phyloP scores from a whole-genome alignment of 139 green algal species.

The Haematococcus lacustris region DNA sequence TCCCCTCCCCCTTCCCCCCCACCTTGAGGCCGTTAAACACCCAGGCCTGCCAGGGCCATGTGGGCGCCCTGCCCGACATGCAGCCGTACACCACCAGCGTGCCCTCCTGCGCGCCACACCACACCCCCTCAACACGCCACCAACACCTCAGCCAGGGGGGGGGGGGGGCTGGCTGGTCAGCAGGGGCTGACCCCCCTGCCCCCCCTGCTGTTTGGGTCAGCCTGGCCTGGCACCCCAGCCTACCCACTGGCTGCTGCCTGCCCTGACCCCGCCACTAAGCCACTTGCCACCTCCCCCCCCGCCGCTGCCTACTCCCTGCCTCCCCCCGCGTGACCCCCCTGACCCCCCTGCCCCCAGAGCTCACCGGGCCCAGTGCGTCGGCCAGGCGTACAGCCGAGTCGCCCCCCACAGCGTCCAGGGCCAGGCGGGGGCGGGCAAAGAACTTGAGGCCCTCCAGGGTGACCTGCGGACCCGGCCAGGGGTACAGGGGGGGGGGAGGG shows the following conservation, averaged over 20 bases:
- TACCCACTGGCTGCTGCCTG: too few relatives aligned
- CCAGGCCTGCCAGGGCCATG: slow-evolving; percentile 66
- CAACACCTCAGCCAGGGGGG: too few relatives aligned
- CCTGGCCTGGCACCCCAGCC: too few relatives aligned
- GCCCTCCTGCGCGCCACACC: slow-evolving; percentile 53
- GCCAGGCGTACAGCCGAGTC: slow-evolving; percentile 48
- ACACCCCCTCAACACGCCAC: too few relatives aligned
- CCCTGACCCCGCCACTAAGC: too few relatives aligned
- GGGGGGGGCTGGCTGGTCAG: too few relatives aligned
- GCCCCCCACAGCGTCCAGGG: slow-evolving; percentile 75
- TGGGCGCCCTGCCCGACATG: slow-evolving; percentile 51
- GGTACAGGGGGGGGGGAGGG: neutral
- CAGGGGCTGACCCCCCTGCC: too few relatives aligned
- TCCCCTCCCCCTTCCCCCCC: slow-evolving; percentile 7
- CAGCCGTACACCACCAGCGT: slow-evolving; percentile 73
- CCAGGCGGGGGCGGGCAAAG: slow-evolving; percentile 75
- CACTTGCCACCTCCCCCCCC: too few relatives aligned
- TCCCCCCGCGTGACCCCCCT: too few relatives aligned
- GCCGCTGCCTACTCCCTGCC: too few relatives aligned
- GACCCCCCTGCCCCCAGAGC: too few relatives aligned
- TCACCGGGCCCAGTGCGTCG: slow-evolving; percentile 59
- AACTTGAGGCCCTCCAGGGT: slow-evolving; percentile 70
- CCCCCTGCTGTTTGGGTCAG: too few relatives aligned
- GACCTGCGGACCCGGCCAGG: slow-evolving; percentile 19
- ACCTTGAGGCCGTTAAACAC: slow-evolving; percentile 69